Base-by-base conservation (phyloP, 2,329 filamentous ascomycete genomes). In the Sporothrix mexicana region DNA sequence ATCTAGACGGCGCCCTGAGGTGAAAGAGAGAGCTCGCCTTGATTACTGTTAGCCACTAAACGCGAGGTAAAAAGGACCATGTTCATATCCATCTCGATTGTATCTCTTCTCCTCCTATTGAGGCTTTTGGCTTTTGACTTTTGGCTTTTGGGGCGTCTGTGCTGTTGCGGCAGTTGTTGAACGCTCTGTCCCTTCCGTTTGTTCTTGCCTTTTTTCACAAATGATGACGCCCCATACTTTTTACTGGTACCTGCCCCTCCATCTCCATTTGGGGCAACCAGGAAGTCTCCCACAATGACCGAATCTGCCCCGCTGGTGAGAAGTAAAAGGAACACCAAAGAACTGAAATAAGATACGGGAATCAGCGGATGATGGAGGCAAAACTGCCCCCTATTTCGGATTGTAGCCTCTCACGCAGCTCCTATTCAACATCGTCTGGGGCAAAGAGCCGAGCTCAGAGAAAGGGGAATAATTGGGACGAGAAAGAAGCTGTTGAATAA, bases 321-420 rank as follows among this genome's bases (percentile, higher is more conserved):
- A 68, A 68, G 64, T 51, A 13, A 36, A 68, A 68, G 64, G 64
- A 68, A 68, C 45, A 45, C 53, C 45, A 53, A 53, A 68, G 64
- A 53, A 68, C 64, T 66, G 61, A 15, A 47, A 66, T 10, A 23
- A 23, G 59, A 64, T 23, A n/a, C 41, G 45, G 59, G 36, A 64
- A 41, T 47, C 30, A 47, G 17, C 15, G n/a, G 20, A 66, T 12
- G 41, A 47, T 66, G 20, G 61, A 66, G 61, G 61, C 61, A 47
- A 64, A 47, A 62, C 15, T 47, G 36, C 15, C 36, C 36, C 10
- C 23, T 20, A 57, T 12, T 17, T 36, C 30, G 10, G 6, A 20
- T 23, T 15, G n/a, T 36, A 36, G 4, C 20, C 17, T 43, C 20
- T 13, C 2, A 55, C 51, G 9, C n/a, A 36, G 25, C 61, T 43